Base-by-base conservation (phyloP, 2,329 filamentous ascomycete species). In the Colletotrichum spinosum region DNA sequence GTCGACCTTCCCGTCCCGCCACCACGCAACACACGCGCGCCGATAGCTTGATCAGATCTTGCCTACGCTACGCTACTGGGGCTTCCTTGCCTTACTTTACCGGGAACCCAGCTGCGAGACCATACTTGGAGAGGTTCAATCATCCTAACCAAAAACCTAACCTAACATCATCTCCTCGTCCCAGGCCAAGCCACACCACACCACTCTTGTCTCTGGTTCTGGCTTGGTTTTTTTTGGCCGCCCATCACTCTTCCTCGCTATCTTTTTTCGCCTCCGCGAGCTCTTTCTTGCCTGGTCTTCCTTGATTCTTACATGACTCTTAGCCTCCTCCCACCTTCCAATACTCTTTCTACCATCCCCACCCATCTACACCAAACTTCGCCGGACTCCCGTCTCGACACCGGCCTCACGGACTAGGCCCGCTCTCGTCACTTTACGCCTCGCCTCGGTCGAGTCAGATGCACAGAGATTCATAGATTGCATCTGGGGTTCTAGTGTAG, bases 1-100 rank as follows among this genome's bases (percentile, higher is more conserved):
- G 42, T 59, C 67, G 59, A 67, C 64, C 65, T 67, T 64, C 55
- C 64, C 52, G 55, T 68, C 64, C 67, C 67, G 67, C 67, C 67
- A 68, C 67, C 64, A 65, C 61, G 51, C 61, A 55, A 37, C 50
- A 55, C 56, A 67, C 64, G 55, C 65, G 62, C 64, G 67, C 64
- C 61, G 67, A 68, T 68, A 68, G 67, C 67, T 68, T 67, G 64
- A 68, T 67, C 67, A 65, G 67, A 68, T 68, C 67, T 68, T 59
- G 41, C 65, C 48, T 64, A 25, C 25, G 25, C 25, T 25, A 25
- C 25, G 25, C 25, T 25, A 25, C 25, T 25, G 25, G 25, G 25
- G 25, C 25, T 25, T 25, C 25, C 25, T 25, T 25, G 25, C 25
- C 25, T 25, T 25, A 25, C 25, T 25, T 25, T 25, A 66, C 63